Percentiles rank a stretch among this genome's conserved stretches.
phyloP scores from a whole-genome alignment of 2,329 filamentous ascomycete genomes.

The Botryotinia calthae region DNA sequence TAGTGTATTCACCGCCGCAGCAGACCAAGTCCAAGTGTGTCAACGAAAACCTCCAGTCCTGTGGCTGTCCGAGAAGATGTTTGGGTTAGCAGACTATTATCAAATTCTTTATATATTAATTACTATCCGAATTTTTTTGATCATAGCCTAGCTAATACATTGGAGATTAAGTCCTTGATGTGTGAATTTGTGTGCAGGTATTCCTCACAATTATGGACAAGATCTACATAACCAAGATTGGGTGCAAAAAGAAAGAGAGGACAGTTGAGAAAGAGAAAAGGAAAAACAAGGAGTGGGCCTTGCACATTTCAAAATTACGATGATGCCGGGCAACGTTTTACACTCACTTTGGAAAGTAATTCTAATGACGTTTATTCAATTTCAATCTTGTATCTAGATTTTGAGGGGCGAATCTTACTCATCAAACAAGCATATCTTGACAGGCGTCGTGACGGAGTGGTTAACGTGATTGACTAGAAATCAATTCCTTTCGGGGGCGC shows the following conservation, averaged over 20 bases:
- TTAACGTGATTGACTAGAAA: constrained; percentile 19
- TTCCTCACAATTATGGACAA: background rate
- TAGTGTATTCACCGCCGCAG: background rate
- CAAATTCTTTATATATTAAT: background rate
- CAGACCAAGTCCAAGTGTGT: background rate
- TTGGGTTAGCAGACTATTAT: background rate
- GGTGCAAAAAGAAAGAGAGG: background rate
- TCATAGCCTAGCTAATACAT: background rate
- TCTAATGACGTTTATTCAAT: background rate
- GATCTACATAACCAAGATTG: background rate
- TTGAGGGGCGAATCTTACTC: rapidly evolving
- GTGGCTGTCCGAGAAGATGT: background rate
- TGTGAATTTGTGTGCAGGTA: background rate
- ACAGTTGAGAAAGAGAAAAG: background rate
- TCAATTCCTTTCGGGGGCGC: constrained; percentile 18
- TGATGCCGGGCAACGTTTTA: background rate
- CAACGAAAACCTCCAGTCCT: background rate
- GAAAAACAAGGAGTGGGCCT: background rate
- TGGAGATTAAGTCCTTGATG: background rate
- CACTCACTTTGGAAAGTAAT: background rate
- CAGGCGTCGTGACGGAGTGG: constrained; percentile 13
- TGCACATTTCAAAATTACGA: background rate
- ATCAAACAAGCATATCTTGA: background rate
- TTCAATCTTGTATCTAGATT: rapidly evolving
- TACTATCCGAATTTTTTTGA: background rate